Conservation (phyloP, 306 rosid species). For the Quercus parvula region DNA sequence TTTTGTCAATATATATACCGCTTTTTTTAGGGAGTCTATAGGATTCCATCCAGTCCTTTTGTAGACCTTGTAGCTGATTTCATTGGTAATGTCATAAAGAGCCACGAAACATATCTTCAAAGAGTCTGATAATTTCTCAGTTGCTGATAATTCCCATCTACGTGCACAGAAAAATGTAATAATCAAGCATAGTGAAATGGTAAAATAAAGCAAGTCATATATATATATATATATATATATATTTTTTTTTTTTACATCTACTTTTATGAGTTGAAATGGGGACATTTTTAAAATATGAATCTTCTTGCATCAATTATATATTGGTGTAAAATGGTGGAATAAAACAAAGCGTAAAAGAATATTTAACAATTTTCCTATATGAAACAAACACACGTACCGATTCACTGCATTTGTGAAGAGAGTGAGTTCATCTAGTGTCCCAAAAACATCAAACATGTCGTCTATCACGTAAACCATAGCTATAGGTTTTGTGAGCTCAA, state of each 20-base stretch:
- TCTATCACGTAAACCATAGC: conserved; percentile 61
- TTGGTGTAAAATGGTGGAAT: too few species aligned
- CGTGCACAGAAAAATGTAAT: neutral
- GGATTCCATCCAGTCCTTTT: conserved; percentile 54
- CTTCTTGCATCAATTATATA: too few species aligned
- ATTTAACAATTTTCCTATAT: too few species aligned
- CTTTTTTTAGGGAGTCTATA: conserved; percentile 12
- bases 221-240: too few species aligned
- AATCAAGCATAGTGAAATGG: neutral
- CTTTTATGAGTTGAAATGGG: too few species aligned
- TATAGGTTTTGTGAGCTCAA: conserved; percentile 67
- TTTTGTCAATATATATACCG: conserved; percentile 25
- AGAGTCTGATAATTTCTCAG: conserved; percentile 44
- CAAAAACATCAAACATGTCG: conserved; percentile 65
- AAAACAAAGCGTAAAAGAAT: too few species aligned
- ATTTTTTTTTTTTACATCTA: too few species aligned
- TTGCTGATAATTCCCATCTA: conserved; percentile 55
- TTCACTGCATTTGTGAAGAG: conserved; percentile 52
- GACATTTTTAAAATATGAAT: too few species aligned
- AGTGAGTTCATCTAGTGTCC: conserved; percentile 52
- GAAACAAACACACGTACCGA: conserved; percentile 25
- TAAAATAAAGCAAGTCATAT: neutral
- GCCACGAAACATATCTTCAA: conserved; percentile 55
- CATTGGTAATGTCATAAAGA: conserved; percentile 44
- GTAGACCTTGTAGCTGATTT: conserved; percentile 44